These are phyloP conservation scores for Laburnicola sp. DNA, from an alignment of 2,329 filamentous ascomycete genomes.

Conservation along the genomic window DNA sequence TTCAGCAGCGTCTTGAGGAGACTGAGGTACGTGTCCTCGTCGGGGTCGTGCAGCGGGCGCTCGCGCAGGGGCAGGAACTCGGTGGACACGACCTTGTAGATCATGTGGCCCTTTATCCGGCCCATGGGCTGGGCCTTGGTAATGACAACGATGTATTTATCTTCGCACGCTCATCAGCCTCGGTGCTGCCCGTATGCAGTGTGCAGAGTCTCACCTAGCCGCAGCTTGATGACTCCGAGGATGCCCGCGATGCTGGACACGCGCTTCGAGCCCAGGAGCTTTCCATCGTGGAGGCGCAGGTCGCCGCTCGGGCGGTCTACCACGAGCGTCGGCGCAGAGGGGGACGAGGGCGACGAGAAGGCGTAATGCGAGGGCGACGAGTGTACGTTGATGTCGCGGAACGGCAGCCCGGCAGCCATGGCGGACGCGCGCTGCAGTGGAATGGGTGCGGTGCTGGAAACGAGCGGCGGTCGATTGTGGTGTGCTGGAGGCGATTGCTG, in stretches of 20 bases:
- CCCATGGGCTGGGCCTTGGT: slow-evolving; percentile 92
- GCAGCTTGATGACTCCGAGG: slow-evolving; percentile 87
- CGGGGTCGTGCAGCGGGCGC: slow-evolving; percentile 83
- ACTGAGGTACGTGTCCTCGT: slow-evolving; percentile 88
- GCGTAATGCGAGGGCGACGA: slow-evolving; percentile 90
- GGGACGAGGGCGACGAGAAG: slow-evolving; percentile 93
- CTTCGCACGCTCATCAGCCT: slow-evolving; percentile 45
- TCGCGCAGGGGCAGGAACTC: slow-evolving; percentile 95
- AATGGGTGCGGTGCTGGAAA: not conserved
- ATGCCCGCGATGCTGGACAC: slow-evolving; percentile 96
- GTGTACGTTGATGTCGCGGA: slow-evolving; percentile 96
- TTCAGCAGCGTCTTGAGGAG: slow-evolving; percentile 82
- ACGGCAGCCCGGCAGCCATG: slow-evolving; percentile 67
- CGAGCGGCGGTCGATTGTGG: not conserved
- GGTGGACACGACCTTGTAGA: slow-evolving; percentile 88
- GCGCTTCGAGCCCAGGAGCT: slow-evolving; percentile 73
- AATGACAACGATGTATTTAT: slow-evolving; percentile 97
- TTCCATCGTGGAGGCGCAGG: slow-evolving; percentile 79
- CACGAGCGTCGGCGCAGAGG: slow-evolving; percentile 81
- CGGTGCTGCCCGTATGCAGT: slow-evolving; percentile 1
- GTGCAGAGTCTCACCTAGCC: slow-evolving; percentile 67
- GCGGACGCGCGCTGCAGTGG: slow-evolving; percentile 1
- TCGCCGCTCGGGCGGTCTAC: slow-evolving; percentile 93
- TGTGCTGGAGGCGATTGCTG: too few species aligned
- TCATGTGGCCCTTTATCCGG: slow-evolving; percentile 89